Base-by-base conservation (phyloP, 2,329 filamentous ascomycete genomes). In the Colletotrichum plurivorum region DNA sequence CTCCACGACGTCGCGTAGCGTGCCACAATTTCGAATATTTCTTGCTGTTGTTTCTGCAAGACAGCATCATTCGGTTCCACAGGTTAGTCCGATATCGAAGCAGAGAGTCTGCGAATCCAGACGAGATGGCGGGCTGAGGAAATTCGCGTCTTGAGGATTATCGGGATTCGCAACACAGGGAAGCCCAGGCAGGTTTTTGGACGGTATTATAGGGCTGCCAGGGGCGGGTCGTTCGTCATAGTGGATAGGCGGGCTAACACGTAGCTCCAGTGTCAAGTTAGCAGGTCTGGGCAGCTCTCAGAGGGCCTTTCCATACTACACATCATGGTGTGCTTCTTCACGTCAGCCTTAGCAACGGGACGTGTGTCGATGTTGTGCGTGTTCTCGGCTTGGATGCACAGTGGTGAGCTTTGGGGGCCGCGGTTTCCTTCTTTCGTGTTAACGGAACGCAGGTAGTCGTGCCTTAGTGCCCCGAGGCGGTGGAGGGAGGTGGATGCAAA, bases 11-110 rank as follows among this genome's bases (percentile, higher is more conserved):
- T 27, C 25, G 52, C 7, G 20, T 16, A 8, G 18, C 15, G 39
- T 22, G 7, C 15, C 43, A 63, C 52, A 48, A 27, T 18, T 43
- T 16, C 8, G 16, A 15, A 43, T 43, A 7, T 43, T n/a, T n/a
- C 13, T 15, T 16, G 45, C 22, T 54, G 45, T 55, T 49, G 41
- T 39, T 18, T 15, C 61, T 69, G 66, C 55, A 48, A n/a, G 55
- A 20, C 49, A 41, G 66, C 66, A 69, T 69, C 66, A 65, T 60
- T n/a, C 25, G 36, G 43, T 60, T 56, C 62, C 62, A 51, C 62
- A 22, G 41, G 18, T 3, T 39, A 15, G 41, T 36, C 31, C 8
- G 31, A 36, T 36, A 36, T 36, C 31, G 31, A 9, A 9, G 27
- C 27, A 31, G 31, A 36, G 31, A 10, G 31, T 36, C 8, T 36